Conservation (phyloP, 345 rosid genomes). For the Syzygium aromaticum region DNA sequence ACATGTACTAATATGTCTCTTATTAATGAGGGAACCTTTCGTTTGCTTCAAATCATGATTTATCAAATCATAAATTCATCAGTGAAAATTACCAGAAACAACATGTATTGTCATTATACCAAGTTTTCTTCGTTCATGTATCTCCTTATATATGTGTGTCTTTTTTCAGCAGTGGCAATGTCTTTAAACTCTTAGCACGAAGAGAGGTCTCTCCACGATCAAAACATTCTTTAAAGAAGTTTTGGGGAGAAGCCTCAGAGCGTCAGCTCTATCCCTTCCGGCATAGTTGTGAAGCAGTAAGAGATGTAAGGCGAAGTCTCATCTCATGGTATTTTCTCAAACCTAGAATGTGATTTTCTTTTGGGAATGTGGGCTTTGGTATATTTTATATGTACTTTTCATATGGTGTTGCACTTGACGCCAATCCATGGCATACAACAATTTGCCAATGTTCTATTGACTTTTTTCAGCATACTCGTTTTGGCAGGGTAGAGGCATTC, state of each 20-base stretch:
- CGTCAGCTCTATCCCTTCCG: conserved; percentile 16
- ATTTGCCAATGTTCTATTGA: not conserved
- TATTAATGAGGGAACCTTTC: not conserved
- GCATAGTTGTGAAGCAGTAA: conserved; percentile 29
- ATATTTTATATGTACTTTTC: not conserved
- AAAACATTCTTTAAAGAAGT: conserved; percentile 43
- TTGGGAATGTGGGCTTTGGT: not conserved
- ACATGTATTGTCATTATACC: not conserved
- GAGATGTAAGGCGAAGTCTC: conserved; percentile 52
- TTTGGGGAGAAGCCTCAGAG: conserved; percentile 45
- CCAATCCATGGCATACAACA: not conserved
- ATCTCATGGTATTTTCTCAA: conserved; percentile 41
- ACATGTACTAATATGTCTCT: not conserved
- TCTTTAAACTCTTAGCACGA: conserved; percentile 42
- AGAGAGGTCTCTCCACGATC: conserved; percentile 62
- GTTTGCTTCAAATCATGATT: not conserved
- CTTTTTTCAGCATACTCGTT: not conserved
- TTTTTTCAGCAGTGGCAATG: conserved; percentile 36
- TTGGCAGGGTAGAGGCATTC: conserved; percentile 63
- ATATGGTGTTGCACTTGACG: not conserved
- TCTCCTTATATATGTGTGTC: not conserved
- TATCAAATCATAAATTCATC: not conserved
- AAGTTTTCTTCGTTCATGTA: not conserved
- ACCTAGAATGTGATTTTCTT: not conserved
- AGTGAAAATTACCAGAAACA: not conserved